Evolutionary conservation across 441 rosid species (phyloP), one percentile per base, ranked within the genome.

Genomic region (Populus tomentosa): DNA sequence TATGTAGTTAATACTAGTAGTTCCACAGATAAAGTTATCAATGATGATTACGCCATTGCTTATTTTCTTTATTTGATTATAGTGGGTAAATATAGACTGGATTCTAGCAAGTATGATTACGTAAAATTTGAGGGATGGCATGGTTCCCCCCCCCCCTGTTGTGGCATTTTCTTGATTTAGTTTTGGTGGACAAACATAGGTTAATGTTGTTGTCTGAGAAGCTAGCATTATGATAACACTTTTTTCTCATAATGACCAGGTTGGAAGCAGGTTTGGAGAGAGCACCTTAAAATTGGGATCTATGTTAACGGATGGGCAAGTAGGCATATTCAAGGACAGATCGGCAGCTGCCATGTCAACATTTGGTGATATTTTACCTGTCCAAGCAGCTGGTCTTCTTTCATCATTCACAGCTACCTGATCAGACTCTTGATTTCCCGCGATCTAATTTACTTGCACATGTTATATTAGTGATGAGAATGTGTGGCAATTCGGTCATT

Each of bases 181-280:
- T 30, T 50, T 68, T 33, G 21, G 66, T 5, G 16, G 67, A 21
- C 21, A 78, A 68, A 72, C 56, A 56, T 40, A 13, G 63, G 40
- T 73, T 63, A 13, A 74, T 78, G 20, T 10, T 79, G 33, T 72
- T 74, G 75, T 78, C 64, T 65, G 38, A 38, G 59, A 30, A 30
- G 32, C 32, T 21, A 28, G 14, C 46, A 18, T 53, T 71, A 18
- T 70, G 53, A 74, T n/a, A 56, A 23, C 66, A 50, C 0, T 40
- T 72, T 71, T 67, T 11, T 40, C 80, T 77, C 62, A 36, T 2
- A 53, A 61, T 72, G 75, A 63, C 26, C 94, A 92, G 99, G 99
- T 92, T 82, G 97, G 99, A 65, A 95, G 99, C 89, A 88, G 93
- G 87, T 92, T 95, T 81, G 98, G 98, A 30, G 98, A 94, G 88